Evolutionary conservation across 768 basidiomycete genomes (phyloP).

Genomic region (Amyloporia xantha): DNA sequence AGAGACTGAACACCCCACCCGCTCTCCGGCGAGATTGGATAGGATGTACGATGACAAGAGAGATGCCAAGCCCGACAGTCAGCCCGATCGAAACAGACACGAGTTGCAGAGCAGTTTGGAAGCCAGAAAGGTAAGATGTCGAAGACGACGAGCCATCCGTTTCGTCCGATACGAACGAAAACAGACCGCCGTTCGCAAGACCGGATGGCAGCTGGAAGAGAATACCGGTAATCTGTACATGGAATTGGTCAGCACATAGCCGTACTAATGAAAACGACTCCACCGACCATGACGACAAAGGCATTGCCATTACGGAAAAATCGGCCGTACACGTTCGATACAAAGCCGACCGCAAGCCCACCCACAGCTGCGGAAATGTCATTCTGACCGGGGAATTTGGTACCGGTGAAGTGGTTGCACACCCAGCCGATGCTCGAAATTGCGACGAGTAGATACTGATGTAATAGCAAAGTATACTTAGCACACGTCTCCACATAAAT

Average conservation of each 20-base stretch:
- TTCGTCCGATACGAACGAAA: slow-evolving; percentile 58
- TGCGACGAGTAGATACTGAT: slow-evolving; percentile 42
- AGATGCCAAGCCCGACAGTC: slow-evolving; percentile 74
- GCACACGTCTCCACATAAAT: not conserved
- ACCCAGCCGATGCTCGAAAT: slow-evolving; percentile 72
- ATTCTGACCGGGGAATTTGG: slow-evolving; percentile 55
- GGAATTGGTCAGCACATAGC: not conserved
- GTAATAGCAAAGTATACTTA: not conserved
- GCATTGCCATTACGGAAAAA: slow-evolving; percentile 63
- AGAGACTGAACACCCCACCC: slow-evolving; percentile 59
- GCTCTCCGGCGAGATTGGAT: slow-evolving; percentile 51
- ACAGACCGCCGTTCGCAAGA: slow-evolving; percentile 70
- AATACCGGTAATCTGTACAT: slow-evolving; percentile 58
- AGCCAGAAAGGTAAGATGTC: slow-evolving; percentile 58
- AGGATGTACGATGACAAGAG: slow-evolving; percentile 60
- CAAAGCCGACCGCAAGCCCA: slow-evolving; percentile 74
- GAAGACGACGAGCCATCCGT: slow-evolving; percentile 39
- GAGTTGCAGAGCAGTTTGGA: slow-evolving; percentile 69
- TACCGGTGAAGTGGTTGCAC: slow-evolving; percentile 64
- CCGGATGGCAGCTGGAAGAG: slow-evolving; percentile 84
- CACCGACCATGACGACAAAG: slow-evolving; percentile 73
- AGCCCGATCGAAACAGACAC: slow-evolving; percentile 72
- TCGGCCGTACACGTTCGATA: slow-evolving; percentile 72
- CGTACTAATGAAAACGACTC: not conserved
- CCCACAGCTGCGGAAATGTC: slow-evolving; percentile 79